Conservation (phyloP, 139 green algal species). For the Closterium sp. region DNA sequence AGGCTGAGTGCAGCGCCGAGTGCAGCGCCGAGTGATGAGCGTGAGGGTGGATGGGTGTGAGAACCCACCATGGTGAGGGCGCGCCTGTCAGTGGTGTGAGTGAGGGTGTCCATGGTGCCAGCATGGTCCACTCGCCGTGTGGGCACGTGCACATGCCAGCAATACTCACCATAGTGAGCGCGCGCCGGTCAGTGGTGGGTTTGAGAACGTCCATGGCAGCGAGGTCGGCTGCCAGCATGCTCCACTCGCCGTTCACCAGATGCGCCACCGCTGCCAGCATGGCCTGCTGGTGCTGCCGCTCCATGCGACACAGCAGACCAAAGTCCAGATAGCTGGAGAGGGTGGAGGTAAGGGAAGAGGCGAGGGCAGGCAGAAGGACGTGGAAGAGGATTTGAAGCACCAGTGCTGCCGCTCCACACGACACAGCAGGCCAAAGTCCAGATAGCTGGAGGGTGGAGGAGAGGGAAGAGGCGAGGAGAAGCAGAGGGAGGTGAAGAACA, state of each 20-base stretch:
- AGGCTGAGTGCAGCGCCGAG: too few relatives aligned
- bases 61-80: background rate
- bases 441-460: conserved; percentile 33
- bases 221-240: conserved; percentile 59
- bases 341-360: background rate
- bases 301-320: conserved; percentile 60
- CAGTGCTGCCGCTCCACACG: conserved; percentile 40
- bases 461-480: background rate
- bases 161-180: conserved; percentile 10
- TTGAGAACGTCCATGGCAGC: conserved; percentile 63
- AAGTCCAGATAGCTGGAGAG: conserved; percentile 59
- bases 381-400: background rate
- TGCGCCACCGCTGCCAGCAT: conserved; percentile 67
- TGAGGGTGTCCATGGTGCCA: conserved; percentile 63
- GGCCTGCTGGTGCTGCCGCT: conserved; percentile 44
- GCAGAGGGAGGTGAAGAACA: background rate
- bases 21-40: too few relatives aligned
- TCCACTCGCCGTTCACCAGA: conserved; percentile 58
- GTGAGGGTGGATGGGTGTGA: background rate
- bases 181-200: conserved; percentile 45
- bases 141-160: too few relatives aligned
- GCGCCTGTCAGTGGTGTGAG: conserved; percentile 27
- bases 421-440: conserved; percentile 64
- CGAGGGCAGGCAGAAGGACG: background rate
- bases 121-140: background rate